A percentile compares a stretch with the other conserved stretches of the same genome.
Evolutionary conservation across 169 alveolate species (phyloP).

Genomic region (Plasmodium chabaudi): DNA sequence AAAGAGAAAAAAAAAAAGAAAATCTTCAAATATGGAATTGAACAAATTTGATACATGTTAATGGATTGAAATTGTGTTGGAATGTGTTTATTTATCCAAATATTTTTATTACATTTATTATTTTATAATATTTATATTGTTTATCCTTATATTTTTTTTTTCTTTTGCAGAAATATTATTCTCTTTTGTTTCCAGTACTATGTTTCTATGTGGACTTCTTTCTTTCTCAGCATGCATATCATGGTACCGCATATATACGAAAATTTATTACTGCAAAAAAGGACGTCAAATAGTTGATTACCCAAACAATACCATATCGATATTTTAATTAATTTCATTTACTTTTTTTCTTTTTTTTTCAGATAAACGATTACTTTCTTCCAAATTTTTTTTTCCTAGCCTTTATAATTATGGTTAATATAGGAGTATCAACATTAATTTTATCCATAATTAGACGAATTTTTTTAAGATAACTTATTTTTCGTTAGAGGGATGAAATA

Average conservation of each 20-base stretch:
- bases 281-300: not conserved
- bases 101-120: too few relatives aligned
- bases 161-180: slow-evolving; percentile 17
- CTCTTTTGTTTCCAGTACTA: slow-evolving; percentile 22
- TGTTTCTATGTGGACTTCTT: slow-evolving; percentile 39
- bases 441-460: slow-evolving; percentile 34
- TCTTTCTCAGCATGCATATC: slow-evolving; percentile 20
- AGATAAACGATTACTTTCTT: slow-evolving; percentile 53
- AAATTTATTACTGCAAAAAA: not conserved
- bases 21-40: not conserved
- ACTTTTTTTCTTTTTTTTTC: slow-evolving; percentile 23
- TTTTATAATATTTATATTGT: too few relatives aligned
- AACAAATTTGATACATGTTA: not conserved
- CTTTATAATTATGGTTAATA: slow-evolving; percentile 3
- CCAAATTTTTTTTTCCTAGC: slow-evolving; percentile 36
- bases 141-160: slow-evolving; percentile 3
- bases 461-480: slow-evolving; percentile 38
- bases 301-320: not conserved
- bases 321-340: not conserved
- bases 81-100: too few relatives aligned
- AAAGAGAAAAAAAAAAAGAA: not conserved
- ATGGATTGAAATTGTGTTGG: too few relatives aligned
- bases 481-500: slow-evolving; percentile 35
- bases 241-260: slow-evolving; percentile 13
- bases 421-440: slow-evolving; percentile 3